These are phyloP conservation scores for Neophaeococcomyces mojaviensis DNA, from an alignment of 2,329 filamentous ascomycete species.

Conservation along the genomic window DNA sequence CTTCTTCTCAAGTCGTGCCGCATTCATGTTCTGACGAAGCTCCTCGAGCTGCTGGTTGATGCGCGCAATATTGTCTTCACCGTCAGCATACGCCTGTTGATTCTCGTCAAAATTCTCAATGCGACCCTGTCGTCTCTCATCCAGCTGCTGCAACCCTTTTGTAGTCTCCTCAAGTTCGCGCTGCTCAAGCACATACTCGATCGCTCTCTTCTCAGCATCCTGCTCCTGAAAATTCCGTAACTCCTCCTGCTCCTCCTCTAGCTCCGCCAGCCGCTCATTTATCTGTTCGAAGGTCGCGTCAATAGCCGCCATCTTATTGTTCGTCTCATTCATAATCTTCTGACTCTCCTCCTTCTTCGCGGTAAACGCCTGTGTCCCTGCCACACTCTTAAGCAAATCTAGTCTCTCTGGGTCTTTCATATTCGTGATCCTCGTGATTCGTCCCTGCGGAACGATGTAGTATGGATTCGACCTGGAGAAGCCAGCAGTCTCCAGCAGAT, in stretches of 20 bases:
- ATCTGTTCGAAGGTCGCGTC: constrained; percentile 89
- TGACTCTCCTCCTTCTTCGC: constrained; percentile 81
- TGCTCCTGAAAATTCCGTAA: constrained; percentile 89
- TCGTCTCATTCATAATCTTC: constrained; percentile 95
- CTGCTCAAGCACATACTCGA: constrained; percentile 92
- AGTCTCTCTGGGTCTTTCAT: constrained; percentile 95
- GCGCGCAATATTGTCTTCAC: constrained; percentile 69
- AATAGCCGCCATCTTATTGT: constrained; percentile 89
- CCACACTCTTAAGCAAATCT: constrained; percentile 91
- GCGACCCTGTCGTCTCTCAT: constrained; percentile 71
- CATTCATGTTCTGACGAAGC: constrained; percentile 72
- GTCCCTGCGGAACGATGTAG: constrained; percentile 96
- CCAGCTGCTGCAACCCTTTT: constrained; percentile 71
- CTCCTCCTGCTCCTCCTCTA: constrained; percentile 97
- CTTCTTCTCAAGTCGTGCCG: constrained; percentile 73
- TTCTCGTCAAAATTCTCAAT: constrained; percentile 78
- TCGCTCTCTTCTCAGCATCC: constrained; percentile 79
- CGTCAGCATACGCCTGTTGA: constrained; percentile 65
- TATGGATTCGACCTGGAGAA: constrained; percentile 97
- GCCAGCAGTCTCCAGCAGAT: constrained; percentile 87
- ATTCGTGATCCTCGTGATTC: constrained; percentile 91
- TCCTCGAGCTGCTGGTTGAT: constrained; percentile 74
- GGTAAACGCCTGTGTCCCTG: constrained; percentile 95
- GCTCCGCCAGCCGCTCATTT: constrained; percentile 75
- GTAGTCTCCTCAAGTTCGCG: constrained; percentile 76